phyloP scores from a whole-genome alignment of 345 rosid species.

The Clausena lansium region DNA sequence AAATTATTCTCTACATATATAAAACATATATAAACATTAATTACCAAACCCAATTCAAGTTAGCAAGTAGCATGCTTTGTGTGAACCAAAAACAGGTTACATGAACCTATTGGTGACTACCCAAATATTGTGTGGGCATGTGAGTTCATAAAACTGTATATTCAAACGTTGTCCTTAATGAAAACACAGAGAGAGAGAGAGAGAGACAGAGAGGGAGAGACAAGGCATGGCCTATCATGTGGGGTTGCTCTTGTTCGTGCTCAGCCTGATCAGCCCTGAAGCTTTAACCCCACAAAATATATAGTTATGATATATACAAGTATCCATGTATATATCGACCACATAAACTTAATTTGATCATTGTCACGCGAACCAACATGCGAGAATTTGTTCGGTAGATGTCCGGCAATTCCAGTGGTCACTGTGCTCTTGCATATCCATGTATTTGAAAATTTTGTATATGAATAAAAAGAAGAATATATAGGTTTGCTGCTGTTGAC shows the following conservation, averaged over 20 bases:
- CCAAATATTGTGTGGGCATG: conserved; percentile 16
- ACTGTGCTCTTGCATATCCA: conserved; percentile 11
- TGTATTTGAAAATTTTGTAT: neutral
- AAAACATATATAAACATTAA: neutral
- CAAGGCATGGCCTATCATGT: conserved; percentile 32
- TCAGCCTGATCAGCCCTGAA: neutral
- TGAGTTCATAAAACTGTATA: conserved; percentile 3
- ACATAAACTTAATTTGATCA: conserved; percentile 13
- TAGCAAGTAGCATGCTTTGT: too few species aligned
- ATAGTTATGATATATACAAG: neutral
- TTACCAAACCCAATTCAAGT: neutral
- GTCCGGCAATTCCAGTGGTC: conserved; percentile 42
- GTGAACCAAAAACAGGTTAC: neutral
- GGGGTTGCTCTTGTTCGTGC: conserved; percentile 26
- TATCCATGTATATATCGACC: neutral
- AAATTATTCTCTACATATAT: too few species aligned
- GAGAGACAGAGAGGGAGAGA: too few species aligned
- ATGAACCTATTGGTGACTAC: neutral
- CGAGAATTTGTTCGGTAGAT: conserved; percentile 38
- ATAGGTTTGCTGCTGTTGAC: too few species aligned
- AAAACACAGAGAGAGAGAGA: neutral
- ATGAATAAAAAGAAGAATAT: neutral
- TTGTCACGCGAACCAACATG: conserved; percentile 11
- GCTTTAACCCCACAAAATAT: neutral
- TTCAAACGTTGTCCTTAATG: conserved; percentile 20